These are phyloP conservation scores for Coemansia sp. DNA, from an alignment of 192 early-diverging fungal species.

Conservation along the genomic window DNA sequence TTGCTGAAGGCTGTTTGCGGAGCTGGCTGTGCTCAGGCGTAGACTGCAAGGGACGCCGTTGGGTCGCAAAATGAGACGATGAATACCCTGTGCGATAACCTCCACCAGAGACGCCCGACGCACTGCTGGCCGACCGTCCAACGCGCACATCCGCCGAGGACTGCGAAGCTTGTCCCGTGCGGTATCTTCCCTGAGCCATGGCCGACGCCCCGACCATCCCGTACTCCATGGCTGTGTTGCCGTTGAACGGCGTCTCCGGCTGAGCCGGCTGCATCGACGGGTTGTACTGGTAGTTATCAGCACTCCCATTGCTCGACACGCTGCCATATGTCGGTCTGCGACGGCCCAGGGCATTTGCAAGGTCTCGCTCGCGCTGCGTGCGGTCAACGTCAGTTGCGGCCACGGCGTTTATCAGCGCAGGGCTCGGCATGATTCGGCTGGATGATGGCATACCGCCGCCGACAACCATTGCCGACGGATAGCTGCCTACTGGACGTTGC, in stretches of 20 bases:
- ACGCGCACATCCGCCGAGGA: slow-evolving; percentile 26
- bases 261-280: slow-evolving; percentile 5
- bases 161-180: slow-evolving; percentile 11
- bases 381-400: slow-evolving; percentile 32
- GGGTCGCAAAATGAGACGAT: slow-evolving; percentile 22
- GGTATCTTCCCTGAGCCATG: slow-evolving; percentile 22
- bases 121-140: slow-evolving; percentile 39
- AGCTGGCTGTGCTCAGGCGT: slow-evolving; percentile 20
- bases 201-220: not conserved
- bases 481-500: slow-evolving; percentile 10
- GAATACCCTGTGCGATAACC: slow-evolving; percentile 28
- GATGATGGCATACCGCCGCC: slow-evolving; percentile 43
- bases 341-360: slow-evolving; percentile 38
- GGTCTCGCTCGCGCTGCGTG: slow-evolving; percentile 42
- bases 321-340: slow-evolving; percentile 37
- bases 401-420: slow-evolving; percentile 35
- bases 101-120: slow-evolving; percentile 24
- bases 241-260: slow-evolving; percentile 31
- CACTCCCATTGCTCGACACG: slow-evolving; percentile 13
- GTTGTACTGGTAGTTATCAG: slow-evolving; percentile 1
- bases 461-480: slow-evolving; percentile 49
- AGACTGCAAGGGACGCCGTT: slow-evolving; percentile 26
- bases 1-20: slow-evolving; percentile 39
- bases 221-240: slow-evolving; percentile 21
- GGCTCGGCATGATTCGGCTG: slow-evolving; percentile 36